A percentile compares a stretch with the other conserved stretches of the same genome.
phyloP scores from a whole-genome alignment of 352 stramenopile species.

The Globisporangium heterothallicum region DNA sequence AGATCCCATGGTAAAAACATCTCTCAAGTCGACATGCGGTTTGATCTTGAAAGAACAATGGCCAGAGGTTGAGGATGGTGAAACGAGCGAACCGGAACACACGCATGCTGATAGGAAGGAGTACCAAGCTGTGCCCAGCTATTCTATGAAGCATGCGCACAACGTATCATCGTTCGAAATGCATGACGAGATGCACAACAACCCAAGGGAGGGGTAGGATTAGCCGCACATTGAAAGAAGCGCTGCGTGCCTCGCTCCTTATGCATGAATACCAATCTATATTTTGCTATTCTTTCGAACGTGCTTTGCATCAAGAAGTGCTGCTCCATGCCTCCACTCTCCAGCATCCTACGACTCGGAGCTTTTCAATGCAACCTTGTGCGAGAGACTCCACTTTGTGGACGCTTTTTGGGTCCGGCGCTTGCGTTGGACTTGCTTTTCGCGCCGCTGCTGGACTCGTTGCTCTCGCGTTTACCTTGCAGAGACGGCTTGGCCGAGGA shows the following conservation, averaged over 20 bases:
- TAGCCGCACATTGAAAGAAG: background rate
- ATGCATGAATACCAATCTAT: background rate
- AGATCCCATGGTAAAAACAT: background rate
- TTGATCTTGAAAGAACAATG: background rate
- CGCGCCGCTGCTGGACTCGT: background rate
- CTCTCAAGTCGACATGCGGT: background rate
- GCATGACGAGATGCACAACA: constrained; percentile 7
- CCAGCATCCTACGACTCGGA: too few relatives aligned
- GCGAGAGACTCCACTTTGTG: constrained; percentile 1
- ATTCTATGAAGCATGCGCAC: background rate
- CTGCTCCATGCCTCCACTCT: too few relatives aligned
- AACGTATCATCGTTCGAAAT: background rate
- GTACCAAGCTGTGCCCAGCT: background rate
- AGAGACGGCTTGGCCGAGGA: constrained; percentile 19
- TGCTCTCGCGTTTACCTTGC: background rate
- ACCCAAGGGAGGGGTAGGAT: constrained; percentile 10
- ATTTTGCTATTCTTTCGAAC: background rate
- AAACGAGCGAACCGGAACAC: background rate
- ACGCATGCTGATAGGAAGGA: background rate
- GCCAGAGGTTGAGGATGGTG: constrained; percentile 4
- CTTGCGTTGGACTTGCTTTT: background rate
- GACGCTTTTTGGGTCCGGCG: constrained; percentile 1
- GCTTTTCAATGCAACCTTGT: background rate
- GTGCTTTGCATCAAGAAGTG: too few relatives aligned
- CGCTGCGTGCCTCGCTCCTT: background rate